Conservation (phyloP, 495 filamentous ascomycete genomes). For the Neurospora intermedia region DNA sequence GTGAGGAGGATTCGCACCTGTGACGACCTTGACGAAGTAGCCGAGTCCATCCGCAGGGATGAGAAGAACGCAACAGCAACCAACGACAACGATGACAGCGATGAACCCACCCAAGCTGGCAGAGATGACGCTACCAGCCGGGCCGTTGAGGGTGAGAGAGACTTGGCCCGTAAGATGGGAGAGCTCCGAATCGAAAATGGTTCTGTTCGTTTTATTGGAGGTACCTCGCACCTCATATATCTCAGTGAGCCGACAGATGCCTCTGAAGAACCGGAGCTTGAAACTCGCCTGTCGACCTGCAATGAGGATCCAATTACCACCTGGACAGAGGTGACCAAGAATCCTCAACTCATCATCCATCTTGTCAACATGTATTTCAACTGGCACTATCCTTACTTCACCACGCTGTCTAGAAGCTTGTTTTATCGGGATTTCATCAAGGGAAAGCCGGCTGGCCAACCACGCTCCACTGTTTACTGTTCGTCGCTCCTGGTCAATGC, state of each 20-base stretch:
- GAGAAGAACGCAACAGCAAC: conserved; percentile 33
- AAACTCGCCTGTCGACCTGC: conserved; percentile 27
- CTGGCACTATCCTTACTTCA: conserved; percentile 98
- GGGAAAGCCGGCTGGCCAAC: conserved; percentile 39
- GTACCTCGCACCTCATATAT: conserved; percentile 89
- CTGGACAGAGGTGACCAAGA: conserved; percentile 81
- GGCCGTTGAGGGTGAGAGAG: conserved; percentile 64
- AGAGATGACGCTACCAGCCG: conserved; percentile 30
- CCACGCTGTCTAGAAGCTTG: conserved; percentile 75
- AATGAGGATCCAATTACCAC: conserved; percentile 58
- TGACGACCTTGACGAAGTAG: conserved; percentile 83
- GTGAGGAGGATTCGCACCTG: conserved; percentile 83
- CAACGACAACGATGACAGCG: conserved; percentile 33
- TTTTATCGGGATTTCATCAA: conserved; percentile 80
- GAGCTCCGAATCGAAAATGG: conserved; percentile 82
- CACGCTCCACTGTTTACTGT: conserved; percentile 59
- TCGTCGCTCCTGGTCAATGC: conserved; percentile 86
- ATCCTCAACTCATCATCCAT: conserved; percentile 70
- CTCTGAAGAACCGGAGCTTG: conserved; percentile 39
- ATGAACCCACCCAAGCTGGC: conserved; percentile 8
- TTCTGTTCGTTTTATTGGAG: conserved; percentile 83
- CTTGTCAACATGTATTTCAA: conserved; percentile 95
- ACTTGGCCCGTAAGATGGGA: conserved; percentile 87
- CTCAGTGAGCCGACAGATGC: conserved; percentile 44
- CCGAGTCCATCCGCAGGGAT: conserved; percentile 60